A percentile compares a stretch with the other conserved stretches of the same genome.
These are phyloP conservation scores for Lactifluus rugatus DNA, from an alignment of 768 basidiomycete species.

Conservation along the genomic window DNA sequence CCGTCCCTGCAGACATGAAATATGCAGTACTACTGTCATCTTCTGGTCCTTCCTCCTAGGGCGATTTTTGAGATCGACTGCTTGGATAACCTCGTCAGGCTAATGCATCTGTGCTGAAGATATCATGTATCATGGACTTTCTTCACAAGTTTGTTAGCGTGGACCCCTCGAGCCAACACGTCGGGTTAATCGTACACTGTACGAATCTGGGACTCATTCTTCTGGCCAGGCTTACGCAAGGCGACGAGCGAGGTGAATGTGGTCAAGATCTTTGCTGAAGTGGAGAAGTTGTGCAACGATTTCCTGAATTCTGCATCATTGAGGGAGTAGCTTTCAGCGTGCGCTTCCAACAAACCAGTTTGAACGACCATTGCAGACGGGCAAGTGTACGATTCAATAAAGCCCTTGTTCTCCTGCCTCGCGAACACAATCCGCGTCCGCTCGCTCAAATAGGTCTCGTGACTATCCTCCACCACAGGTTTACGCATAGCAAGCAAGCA, in stretches of 20 bases:
- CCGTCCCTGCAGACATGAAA: neutral
- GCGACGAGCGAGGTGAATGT: neutral
- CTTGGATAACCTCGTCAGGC: neutral
- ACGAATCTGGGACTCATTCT: neutral
- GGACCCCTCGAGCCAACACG: neutral
- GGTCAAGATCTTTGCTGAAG: neutral
- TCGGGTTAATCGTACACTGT: neutral
- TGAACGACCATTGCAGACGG: neutral
- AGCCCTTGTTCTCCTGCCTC: neutral
- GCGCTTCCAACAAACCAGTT: constrained; percentile 5
- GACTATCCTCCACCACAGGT: neutral
- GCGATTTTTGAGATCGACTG: neutral
- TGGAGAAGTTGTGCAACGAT: neutral
- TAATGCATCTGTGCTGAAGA: neutral
- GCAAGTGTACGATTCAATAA: neutral
- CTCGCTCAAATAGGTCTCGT: neutral
- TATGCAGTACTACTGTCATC: neutral
- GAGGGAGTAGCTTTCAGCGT: neutral
- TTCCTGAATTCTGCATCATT: neutral
- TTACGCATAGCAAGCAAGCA: constrained; percentile 1
- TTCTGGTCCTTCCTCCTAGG: neutral
- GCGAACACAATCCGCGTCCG: neutral
- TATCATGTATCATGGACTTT: neutral
- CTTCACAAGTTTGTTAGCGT: neutral
- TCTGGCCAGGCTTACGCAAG: neutral